Percentiles rank a stretch among this genome's conserved stretches.
phyloP scores from a whole-genome alignment of 352 stramenopile species.

The Pythium dissotocum region DNA sequence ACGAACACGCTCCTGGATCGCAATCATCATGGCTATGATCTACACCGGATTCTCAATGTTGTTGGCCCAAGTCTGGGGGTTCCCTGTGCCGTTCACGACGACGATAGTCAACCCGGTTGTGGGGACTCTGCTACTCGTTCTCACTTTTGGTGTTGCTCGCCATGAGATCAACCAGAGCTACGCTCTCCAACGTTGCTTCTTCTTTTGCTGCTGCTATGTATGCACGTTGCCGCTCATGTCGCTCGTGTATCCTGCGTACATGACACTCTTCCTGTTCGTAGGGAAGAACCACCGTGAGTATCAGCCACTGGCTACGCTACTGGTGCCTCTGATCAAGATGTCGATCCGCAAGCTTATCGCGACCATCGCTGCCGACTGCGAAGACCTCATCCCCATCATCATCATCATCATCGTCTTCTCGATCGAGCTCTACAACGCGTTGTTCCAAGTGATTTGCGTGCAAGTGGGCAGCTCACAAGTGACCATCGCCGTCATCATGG shows the following conservation, averaged over 20 bases:
- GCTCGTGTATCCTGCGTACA: constrained; percentile 18
- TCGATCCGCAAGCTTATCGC: constrained; percentile 5
- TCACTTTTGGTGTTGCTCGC: neutral
- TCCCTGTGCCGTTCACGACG: constrained; percentile 15
- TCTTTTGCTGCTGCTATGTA: constrained; percentile 7
- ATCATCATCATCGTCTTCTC: constrained; percentile 29
- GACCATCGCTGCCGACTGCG: constrained; percentile 14
- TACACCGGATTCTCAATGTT: neutral
- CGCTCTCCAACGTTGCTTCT: neutral
- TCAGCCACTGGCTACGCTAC: constrained; percentile 10
- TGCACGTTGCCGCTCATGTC: constrained; percentile 4
- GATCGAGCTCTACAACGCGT: constrained; percentile 35
- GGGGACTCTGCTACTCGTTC: neutral
- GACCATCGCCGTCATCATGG: constrained; percentile 17
- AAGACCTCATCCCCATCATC: constrained; percentile 31
- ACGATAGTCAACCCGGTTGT: neutral
- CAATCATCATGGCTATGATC: neutral
- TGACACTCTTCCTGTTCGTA: constrained; percentile 13
- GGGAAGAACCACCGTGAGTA: neutral
- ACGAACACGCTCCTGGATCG: neutral
- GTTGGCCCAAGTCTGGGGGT: constrained; percentile 7
- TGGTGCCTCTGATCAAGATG: constrained; percentile 19
- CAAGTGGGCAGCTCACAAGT: constrained; percentile 20
- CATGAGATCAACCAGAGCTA: neutral
- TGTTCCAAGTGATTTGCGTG: constrained; percentile 37